Percentiles rank a stretch among this genome's conserved stretches.
phyloP scores from a whole-genome alignment of 306 rosid genomes.

The Gastrolobium villosum region DNA sequence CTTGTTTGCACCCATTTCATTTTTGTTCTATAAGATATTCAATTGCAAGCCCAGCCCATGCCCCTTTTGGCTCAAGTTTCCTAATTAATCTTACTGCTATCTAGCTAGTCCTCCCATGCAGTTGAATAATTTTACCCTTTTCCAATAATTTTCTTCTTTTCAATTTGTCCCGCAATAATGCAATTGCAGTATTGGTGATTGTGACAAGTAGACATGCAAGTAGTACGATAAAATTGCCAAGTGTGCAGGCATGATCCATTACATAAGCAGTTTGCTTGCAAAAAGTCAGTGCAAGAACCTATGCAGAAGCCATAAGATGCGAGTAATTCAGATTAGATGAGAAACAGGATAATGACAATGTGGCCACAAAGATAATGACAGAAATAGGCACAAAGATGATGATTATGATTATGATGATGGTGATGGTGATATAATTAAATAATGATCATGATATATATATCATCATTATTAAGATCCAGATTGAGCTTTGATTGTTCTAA shows the following conservation, averaged over 20 bases:
- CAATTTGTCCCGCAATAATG: conserved; percentile 37
- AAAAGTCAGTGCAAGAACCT: conserved; percentile 36
- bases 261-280: conserved; percentile 39
- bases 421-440: conserved; percentile 5
- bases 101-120: not conserved
- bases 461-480: not conserved
- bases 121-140: not conserved
- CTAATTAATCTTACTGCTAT: not conserved
- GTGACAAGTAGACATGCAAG: conserved; percentile 38
- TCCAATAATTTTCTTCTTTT: not conserved
- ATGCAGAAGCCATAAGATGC: conserved; percentile 29
- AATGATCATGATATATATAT: not conserved
- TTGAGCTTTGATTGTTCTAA: conserved; percentile 5
- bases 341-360: conserved; percentile 15
- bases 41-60: conserved; percentile 39
- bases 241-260: conserved; percentile 45
- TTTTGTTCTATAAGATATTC: not conserved
- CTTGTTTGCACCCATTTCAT: not conserved
- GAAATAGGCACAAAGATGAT: conserved; percentile 10
- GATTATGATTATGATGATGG: conserved; percentile 13
- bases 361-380: conserved; percentile 4
- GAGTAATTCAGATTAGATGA: conserved; percentile 36
- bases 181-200: conserved; percentile 19
- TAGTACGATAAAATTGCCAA: conserved; percentile 30
- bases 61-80: not conserved